Conservation (phyloP, 1,284 basidiomycete genomes). For the Moesziomyces sp. region DNA sequence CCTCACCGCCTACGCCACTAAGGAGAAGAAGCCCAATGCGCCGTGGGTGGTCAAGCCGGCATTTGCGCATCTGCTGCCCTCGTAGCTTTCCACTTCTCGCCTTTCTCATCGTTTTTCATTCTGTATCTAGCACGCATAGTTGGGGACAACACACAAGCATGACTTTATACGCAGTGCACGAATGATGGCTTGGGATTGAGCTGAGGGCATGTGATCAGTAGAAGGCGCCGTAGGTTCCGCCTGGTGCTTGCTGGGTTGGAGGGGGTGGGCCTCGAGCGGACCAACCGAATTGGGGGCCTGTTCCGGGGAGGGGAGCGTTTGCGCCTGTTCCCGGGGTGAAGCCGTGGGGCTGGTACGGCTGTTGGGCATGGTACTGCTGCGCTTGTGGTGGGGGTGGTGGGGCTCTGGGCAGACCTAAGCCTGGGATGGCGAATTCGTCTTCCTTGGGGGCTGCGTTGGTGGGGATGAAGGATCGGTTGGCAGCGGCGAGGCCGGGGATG, state of each 20-base stretch:
- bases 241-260: slow-evolving; percentile 16
- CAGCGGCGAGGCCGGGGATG: slow-evolving; percentile 30
- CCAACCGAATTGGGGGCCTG: slow-evolving; percentile 9
- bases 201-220: slow-evolving; percentile 16
- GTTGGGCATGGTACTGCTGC: not conserved
- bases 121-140: too few species aligned
- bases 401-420: slow-evolving; percentile 12
- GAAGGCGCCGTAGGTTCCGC: slow-evolving; percentile 39
- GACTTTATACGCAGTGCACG: slow-evolving; percentile 1
- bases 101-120: too few species aligned
- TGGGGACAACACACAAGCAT: too few species aligned
- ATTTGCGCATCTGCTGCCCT: too few species aligned
- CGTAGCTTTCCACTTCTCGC: too few species aligned
- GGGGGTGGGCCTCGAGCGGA: slow-evolving; percentile 4
- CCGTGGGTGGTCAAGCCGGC: slow-evolving; percentile 48
- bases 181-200: not conserved
- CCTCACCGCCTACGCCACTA: slow-evolving; percentile 44
- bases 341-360: not conserved
- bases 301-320: slow-evolving; percentile 18
- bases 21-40: slow-evolving; percentile 49
- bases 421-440: slow-evolving; percentile 32
- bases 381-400: not conserved
- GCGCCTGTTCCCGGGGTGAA: slow-evolving; percentile 33
- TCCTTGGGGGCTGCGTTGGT: not conserved
- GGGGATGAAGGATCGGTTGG: slow-evolving; percentile 17